Base-by-base conservation (phyloP, 2,329 filamentous ascomycete species). In the Alternaria sp. region DNA sequence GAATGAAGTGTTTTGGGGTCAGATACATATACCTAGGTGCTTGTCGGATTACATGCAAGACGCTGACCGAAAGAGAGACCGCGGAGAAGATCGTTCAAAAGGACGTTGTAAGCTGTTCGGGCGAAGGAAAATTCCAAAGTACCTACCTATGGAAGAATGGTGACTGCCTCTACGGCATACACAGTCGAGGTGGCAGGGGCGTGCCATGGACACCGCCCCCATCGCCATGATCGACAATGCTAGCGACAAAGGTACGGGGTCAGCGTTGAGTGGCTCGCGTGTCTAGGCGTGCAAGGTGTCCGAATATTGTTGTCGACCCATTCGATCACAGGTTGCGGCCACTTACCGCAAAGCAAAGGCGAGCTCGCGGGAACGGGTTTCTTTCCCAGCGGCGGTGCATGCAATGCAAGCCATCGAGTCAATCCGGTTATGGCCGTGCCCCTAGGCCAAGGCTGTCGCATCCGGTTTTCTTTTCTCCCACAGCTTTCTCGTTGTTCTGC, bases 351-450 rank as follows among this genome's bases (percentile, higher is more conserved):
- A 50, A 56, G 36, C 45, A 30, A 56, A 19, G 60, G 51, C 45
- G 56, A 54, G n/a, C 15, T 47, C 59, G 63, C 65, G 69, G 69
- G 56, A 62, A 50, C 69, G 69, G 69, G 57, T 57, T 62, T 23
- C n/a, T 59, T 59, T 56, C 67, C 65, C 57, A 60, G 45, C 26
- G 51, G 62, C n/a, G 45, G 45, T 65, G 54, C 50, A 61, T 67
- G 64, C 61, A 52, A 43, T 59, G 49, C 57, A 50, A 28, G 45
- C 32, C 26, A 25, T 59, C 43, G 23, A 13, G 50, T 54, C 40
- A 40, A 47, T 49, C 44, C 47, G 49, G 28, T 36, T 47, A 50
- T 45, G 50, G 32, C 50, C 25, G 28, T 45, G 54, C 49, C 30
- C 32, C 23, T 52, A 57, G 32, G 46, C 47, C 60, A 66, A 59